phyloP scores from a whole-genome alignment of 2,329 filamentous ascomycete species.

The Stylonectria norvegica region DNA sequence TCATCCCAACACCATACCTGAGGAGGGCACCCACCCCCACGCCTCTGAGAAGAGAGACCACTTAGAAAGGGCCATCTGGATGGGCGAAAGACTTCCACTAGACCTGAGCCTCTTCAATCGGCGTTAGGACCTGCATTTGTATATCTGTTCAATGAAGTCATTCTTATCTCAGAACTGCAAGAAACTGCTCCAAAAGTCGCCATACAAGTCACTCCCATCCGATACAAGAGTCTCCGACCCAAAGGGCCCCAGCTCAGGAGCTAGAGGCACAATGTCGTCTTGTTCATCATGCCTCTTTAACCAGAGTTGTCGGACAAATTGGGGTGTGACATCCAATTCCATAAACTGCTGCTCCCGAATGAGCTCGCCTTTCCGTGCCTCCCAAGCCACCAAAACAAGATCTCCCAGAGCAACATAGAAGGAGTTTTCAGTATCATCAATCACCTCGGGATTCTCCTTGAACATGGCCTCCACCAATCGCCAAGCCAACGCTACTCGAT shows the following conservation, averaged over 20 bases:
- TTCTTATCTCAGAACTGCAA: slow-evolving; percentile 11
- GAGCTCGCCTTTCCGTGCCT: slow-evolving; percentile 10
- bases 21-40: slow-evolving; percentile 29
- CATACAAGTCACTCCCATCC: slow-evolving; percentile 10
- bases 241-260: background rate
- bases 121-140: too few relatives aligned
- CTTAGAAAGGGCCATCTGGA: slow-evolving; percentile 67
- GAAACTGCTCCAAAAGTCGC: slow-evolving; percentile 21
- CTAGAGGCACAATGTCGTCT: background rate
- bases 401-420: slow-evolving; percentile 13
- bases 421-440: slow-evolving; percentile 1
- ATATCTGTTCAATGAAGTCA: too few relatives aligned
- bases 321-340: background rate
- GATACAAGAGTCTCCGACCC: background rate
- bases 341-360: background rate
- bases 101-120: slow-evolving; percentile 39
- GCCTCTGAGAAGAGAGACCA: slow-evolving; percentile 53
- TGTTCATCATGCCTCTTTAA: background rate
- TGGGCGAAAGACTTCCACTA: slow-evolving; percentile 64
- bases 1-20: slow-evolving; percentile 73
- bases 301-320: slow-evolving; percentile 12
- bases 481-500: slow-evolving; percentile 25
- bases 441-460: slow-evolving; percentile 17
- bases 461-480: slow-evolving; percentile 25
- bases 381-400: slow-evolving; percentile 22